Evolutionary conservation across 2,329 filamentous ascomycete species (phyloP).

Genomic region (Ceratocystis ficicola): DNA sequence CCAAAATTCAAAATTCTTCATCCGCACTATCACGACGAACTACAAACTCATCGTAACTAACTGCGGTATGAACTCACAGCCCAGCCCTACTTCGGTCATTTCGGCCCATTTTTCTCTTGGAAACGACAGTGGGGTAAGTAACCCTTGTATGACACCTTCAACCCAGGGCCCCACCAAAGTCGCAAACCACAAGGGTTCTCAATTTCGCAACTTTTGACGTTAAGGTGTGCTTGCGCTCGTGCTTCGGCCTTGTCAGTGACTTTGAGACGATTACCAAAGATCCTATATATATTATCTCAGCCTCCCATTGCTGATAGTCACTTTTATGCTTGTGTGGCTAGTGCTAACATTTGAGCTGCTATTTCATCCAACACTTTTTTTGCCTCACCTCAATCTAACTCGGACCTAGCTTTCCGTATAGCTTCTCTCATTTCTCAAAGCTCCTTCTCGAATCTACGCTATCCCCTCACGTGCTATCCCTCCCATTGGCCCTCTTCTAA

Average conservation of each 20-base stretch:
- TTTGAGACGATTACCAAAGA: background rate
- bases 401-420: slow-evolving; percentile 21
- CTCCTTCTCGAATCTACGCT: background rate
- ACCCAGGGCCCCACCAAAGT: background rate
- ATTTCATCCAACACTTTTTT: background rate
- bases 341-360: background rate
- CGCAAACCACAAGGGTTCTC: background rate
- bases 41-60: background rate
- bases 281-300: background rate
- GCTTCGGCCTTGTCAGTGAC: background rate
- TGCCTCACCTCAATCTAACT: background rate
- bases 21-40: background rate
- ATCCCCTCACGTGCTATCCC: background rate
- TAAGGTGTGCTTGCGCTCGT: background rate
- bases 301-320: background rate
- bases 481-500: background rate
- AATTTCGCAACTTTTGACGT: slow-evolving; percentile 3
- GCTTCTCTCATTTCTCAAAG: background rate
- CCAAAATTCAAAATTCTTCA: background rate
- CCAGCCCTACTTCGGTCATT: background rate
- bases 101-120: background rate
- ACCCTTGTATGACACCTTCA: background rate
- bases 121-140: background rate
- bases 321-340: background rate
- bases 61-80: background rate